phyloP scores from a whole-genome alignment of 495 filamentous ascomycete species.

The Aspergillus ellipticus region DNA sequence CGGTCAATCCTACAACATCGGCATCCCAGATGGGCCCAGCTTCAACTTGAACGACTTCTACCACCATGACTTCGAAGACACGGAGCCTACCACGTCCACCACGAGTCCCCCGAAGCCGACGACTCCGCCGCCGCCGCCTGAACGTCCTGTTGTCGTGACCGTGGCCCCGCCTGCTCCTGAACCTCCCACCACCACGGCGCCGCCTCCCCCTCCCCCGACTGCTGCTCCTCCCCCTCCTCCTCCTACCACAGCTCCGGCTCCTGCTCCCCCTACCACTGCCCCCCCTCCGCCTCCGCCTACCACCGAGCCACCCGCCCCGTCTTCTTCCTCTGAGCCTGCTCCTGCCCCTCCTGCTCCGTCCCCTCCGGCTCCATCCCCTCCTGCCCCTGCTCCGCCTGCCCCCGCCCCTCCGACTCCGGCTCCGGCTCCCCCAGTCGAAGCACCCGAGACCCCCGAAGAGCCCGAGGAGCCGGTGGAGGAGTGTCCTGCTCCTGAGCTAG shows the following conservation, averaged over 20 bases:
- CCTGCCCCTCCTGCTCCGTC: conserved; percentile 8
- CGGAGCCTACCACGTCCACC: background rate
- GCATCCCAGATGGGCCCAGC: conserved; percentile 32
- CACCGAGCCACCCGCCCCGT: conserved; percentile 13
- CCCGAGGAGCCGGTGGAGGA: conserved; percentile 1
- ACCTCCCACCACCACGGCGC: conserved; percentile 3
- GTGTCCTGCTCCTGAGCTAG: conserved; percentile 6
- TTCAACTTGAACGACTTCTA: conserved; percentile 19
- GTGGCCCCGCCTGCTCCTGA: conserved; percentile 13
- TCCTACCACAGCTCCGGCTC: conserved; percentile 11
- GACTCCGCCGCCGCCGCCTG: conserved; percentile 8
- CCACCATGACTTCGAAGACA: conserved; percentile 19
- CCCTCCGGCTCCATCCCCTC: conserved; percentile 7
- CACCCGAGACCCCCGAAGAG: conserved; percentile 18
- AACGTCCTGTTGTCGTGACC: background rate
- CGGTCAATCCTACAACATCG: conserved; percentile 19
- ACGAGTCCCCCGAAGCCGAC: conserved; percentile 2
- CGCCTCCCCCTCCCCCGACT: conserved; percentile 12
- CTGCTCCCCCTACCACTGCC: conserved; percentile 9
- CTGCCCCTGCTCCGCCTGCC: conserved; percentile 5
- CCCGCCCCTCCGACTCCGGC: conserved; percentile 8
- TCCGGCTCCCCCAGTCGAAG: conserved; percentile 16
- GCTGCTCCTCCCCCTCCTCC: conserved; percentile 12
- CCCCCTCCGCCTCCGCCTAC: conserved; percentile 18
- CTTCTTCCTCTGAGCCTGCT: conserved; percentile 10